Base-by-base conservation (phyloP, 179 eudicot species). In the Beta macrorhiza region DNA sequence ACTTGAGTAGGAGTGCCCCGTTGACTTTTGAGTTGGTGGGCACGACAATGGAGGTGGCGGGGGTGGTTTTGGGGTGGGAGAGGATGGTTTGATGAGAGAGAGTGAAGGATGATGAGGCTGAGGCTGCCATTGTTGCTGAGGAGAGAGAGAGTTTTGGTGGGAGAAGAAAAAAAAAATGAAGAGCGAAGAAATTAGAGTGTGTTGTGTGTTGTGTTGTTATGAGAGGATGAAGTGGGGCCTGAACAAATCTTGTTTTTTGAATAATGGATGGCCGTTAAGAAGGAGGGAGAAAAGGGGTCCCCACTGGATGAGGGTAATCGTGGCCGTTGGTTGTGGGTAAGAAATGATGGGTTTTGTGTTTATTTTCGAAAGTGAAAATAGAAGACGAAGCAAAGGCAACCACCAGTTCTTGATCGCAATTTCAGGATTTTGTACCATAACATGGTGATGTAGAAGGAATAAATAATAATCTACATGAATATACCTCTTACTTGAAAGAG, bases 81-180 rank as follows among this genome's bases (percentile, higher is more conserved):
- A 85, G 82, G 17, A 87, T 88, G 12, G 86, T 75, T 49, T 88
- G 84, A 32, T 80, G 90, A 67, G 90, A 88, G 59, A 86, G 84
- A 11, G 89, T 80, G 59, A 88, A 58, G 0, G 90, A 86, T 13
- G 89, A 82, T 16, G 91, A 88, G 14, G 87, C 78, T 67, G 92
- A 88, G 14, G 87, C 78, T 67, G 92, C 87, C 91, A 88, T 88
- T 81, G 76, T 32, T 83, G 71, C 8, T 32, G 13, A 7, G 17
- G 45, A 20, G 10, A 11, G 58, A 56, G 19, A 61, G n/a, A 61
- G 56, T 7, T 52, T 8, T 52, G 56, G 13, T 52, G 56, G 13
- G 13, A 7, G 56, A 52, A 12, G 13, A 7, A 8, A 37, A 1
- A 29, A 37, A 37, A 37, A 37, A 37, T 37, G 42, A 37, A 37